phyloP scores from a whole-genome alignment of 345 rosid genomes.

The Populus ilicifolia region DNA sequence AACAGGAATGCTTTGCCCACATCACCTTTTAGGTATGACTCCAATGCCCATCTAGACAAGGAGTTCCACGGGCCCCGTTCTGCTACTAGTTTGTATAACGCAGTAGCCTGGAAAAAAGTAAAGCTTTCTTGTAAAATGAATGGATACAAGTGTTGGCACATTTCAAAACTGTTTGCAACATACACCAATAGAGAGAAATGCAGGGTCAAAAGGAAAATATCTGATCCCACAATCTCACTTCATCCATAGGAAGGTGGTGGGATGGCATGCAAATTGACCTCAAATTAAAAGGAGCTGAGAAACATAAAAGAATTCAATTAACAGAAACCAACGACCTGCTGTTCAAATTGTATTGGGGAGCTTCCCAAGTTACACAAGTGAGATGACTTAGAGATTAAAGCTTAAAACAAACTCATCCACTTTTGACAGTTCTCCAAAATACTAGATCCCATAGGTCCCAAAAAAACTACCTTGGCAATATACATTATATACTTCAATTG shows the following conservation, averaged over 20 bases:
- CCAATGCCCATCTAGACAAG: conserved; percentile 96
- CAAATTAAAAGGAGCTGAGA: neutral
- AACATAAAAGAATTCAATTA: neutral
- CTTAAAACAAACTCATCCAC: neutral
- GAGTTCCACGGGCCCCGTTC: conserved; percentile 99
- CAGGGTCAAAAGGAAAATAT: neutral
- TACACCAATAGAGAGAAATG: neutral
- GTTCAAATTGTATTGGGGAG: neutral
- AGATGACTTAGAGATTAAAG: neutral
- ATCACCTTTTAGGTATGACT: conserved; percentile 89
- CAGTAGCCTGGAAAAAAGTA: conserved; percentile 65
- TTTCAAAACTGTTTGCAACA: conserved; percentile 2
- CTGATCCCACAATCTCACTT: neutral
- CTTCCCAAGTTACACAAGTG: neutral
- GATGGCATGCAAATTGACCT: neutral
- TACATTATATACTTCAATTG: neutral
- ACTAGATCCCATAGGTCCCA: neutral
- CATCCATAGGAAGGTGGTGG: neutral
- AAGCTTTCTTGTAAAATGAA: neutral
- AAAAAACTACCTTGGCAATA: neutral
- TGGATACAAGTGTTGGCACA: neutral
- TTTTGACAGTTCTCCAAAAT: neutral
- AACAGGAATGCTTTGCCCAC: conserved; percentile 81
- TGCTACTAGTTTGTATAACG: conserved; percentile 87
- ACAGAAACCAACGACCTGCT: neutral